Conservation (phyloP, 768 basidiomycete genomes). For the Tubosaeta sp. region DNA sequence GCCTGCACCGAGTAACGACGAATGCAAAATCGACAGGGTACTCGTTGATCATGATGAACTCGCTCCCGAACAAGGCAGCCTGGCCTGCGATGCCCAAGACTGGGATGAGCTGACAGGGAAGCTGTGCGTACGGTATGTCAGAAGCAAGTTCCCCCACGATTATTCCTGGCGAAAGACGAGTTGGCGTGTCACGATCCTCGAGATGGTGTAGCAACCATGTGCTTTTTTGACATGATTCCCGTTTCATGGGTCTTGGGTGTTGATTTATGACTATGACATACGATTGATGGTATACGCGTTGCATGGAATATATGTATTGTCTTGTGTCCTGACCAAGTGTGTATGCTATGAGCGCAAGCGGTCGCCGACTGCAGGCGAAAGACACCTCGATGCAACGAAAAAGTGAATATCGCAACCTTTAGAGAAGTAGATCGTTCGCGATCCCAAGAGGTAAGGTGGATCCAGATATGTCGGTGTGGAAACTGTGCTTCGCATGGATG, state of each 20-base stretch:
- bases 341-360: no score
- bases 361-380: no score
- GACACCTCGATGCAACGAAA: no score
- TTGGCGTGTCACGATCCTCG: conserved; percentile 21
- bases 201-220: conserved; percentile 18
- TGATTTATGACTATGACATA: background rate
- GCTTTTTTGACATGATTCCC: background rate
- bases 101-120: conserved; percentile 31
- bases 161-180: conserved; percentile 20
- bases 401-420: no score
- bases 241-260: background rate
- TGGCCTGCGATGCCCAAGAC: conserved; percentile 26
- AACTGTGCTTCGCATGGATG: no score
- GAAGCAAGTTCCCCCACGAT: conserved; percentile 22
- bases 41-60: conserved; percentile 24
- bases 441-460: no score
- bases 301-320: background rate
- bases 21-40: conserved; percentile 16
- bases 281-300: background rate
- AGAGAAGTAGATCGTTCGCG: no score
- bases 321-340: no score
- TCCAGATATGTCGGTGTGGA: no score
- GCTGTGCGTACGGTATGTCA: conserved; percentile 23
- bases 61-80: conserved; percentile 1
- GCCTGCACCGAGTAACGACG: conserved; percentile 12